These are phyloP conservation scores for Delphinella strobiligena DNA, from an alignment of 2,329 filamentous ascomycete species.

Conservation along the genomic window DNA sequence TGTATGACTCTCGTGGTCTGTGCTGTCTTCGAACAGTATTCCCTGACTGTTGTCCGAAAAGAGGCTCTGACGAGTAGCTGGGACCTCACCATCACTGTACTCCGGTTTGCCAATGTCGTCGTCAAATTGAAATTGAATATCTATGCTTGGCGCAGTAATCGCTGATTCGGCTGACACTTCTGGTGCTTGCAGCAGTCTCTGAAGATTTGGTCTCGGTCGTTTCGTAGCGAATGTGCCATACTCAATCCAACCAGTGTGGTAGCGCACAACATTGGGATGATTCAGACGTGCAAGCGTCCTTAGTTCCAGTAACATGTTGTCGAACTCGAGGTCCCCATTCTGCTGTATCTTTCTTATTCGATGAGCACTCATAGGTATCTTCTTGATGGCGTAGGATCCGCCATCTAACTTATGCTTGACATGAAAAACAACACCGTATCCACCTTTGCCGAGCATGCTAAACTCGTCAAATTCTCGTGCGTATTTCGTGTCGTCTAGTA, in stretches of 20 bases:
- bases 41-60: too few relatives aligned
- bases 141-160: conserved; percentile 1
- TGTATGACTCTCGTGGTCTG: neutral
- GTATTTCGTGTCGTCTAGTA: conserved; percentile 31
- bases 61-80: too few relatives aligned
- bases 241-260: conserved; percentile 55
- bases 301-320: conserved; percentile 47
- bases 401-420: conserved; percentile 50
- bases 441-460: conserved; percentile 48
- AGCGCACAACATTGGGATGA: conserved; percentile 55
- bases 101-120: conserved; percentile 1
- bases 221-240: conserved; percentile 14
- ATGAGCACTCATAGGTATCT: conserved; percentile 45
- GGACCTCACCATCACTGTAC: too few relatives aligned
- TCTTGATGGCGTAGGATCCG: conserved; percentile 53
- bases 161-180: neutral
- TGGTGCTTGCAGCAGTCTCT: conserved; percentile 5
- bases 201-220: conserved; percentile 1
- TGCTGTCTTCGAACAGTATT: neutral
- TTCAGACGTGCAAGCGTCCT: conserved; percentile 50
- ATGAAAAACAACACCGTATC: conserved; percentile 53
- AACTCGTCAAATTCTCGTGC: conserved; percentile 41
- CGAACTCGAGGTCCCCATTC: conserved; percentile 40
- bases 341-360: conserved; percentile 41
- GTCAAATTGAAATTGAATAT: conserved; percentile 6